A percentile compares a stretch with the other conserved stretches of the same genome.
phyloP scores from a whole-genome alignment of 2,329 filamentous ascomycete genomes.

The Ophiostoma angusticollis region DNA sequence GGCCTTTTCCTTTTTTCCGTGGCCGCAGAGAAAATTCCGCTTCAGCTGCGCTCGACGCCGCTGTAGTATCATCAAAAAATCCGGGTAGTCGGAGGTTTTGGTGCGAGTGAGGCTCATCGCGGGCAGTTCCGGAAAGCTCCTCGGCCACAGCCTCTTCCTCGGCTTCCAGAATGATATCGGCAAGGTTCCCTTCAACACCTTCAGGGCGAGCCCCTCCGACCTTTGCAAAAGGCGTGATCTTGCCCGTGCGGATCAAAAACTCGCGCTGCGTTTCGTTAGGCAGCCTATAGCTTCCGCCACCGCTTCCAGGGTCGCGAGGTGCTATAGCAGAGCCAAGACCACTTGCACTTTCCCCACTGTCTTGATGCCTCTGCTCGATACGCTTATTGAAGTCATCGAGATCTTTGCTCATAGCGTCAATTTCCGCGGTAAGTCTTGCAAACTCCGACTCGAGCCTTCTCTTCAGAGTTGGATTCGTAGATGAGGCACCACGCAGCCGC shows the following conservation, averaged over 20 bases:
- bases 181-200: constrained; percentile 54
- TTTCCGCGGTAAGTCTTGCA: constrained; percentile 37
- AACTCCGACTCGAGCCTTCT: constrained; percentile 53
- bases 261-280: constrained; percentile 76
- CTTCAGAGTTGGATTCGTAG: constrained; percentile 36
- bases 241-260: constrained; percentile 87
- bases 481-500: constrained; percentile 28
- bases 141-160: constrained; percentile 56
- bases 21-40: constrained; percentile 46
- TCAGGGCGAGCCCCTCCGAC: constrained; percentile 52
- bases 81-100: constrained; percentile 62
- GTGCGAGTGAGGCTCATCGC: constrained; percentile 48
- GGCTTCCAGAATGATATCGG: constrained; percentile 67
- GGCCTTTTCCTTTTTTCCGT: constrained; percentile 39
- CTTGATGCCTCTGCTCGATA: constrained; percentile 57
- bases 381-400: constrained; percentile 68
- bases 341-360: not conserved
- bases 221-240: constrained; percentile 90
- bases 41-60: constrained; percentile 21
- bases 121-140: constrained; percentile 30
- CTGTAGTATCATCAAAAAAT: constrained; percentile 40
- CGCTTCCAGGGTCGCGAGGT: constrained; percentile 21
- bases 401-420: constrained; percentile 55
- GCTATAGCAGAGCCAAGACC: constrained; percentile 22
- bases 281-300: constrained; percentile 44